Base-by-base conservation (phyloP, 83 land plant species). In the Diphasiastrum complanatum region DNA sequence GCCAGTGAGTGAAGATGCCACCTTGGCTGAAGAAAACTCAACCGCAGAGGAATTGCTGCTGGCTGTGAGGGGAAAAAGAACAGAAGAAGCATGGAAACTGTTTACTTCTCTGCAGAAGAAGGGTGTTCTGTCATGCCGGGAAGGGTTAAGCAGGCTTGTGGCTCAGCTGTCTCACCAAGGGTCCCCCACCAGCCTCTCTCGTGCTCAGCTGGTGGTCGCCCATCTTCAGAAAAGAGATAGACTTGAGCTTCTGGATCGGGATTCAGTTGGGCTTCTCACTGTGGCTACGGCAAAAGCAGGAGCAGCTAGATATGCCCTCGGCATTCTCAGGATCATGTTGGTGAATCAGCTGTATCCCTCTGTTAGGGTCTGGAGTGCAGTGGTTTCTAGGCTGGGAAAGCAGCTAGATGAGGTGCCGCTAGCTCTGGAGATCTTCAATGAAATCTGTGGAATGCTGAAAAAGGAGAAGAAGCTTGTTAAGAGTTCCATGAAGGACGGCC, bases 291-390 rank as follows among this genome's bases (percentile, higher is more conserved):
- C 89, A 25, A 76, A 77, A n/a, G 47, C 75, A 28, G 91, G 92
- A 20, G 81, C 75, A 5, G 55, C 81, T 5, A 64, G 63, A 26
- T 93, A 79, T 68, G 85, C 89, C 43, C 50, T 70, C 19, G 69
- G 79, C 27, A 33, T 93, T 40, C 38, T 89, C 51, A 66, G 74
- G 45, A 60, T 81, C 56, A 93, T 89, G 96, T 72, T 93, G 34
- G 51, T 76, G 31, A 63, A 76, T 24, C 78, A 71, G 5, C 64
- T 77, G 46, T 74, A 69, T 23, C 99, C 99, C 11, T 81, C 95
- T 67, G 96, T 93, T 45, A 93, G 89, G 60, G 89, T 96, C 0
- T 93, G 99, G 99, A 93, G 91, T 63, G 82, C 96, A 25, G 96
- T 84, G 45, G 82, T 83, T 2, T 75, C 81, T 63, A 75, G 80